phyloP scores from a whole-genome alignment of 495 filamentous ascomycete species.

The Tuber microsphaerosporum region DNA sequence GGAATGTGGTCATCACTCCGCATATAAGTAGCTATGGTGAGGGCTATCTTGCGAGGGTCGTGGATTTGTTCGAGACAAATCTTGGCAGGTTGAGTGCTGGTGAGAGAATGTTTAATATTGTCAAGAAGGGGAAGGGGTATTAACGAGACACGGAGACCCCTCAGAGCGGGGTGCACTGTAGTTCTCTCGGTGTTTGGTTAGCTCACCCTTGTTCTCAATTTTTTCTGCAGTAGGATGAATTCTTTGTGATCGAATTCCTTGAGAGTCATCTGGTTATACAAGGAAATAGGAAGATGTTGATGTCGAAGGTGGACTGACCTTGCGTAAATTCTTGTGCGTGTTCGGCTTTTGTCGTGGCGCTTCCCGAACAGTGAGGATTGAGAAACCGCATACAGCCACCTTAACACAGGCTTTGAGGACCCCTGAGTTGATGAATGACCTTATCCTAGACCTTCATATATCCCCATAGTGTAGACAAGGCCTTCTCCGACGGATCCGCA shows the following conservation, averaged over 20 bases:
- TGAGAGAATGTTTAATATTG: constrained; percentile 59
- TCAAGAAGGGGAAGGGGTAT: constrained; percentile 58
- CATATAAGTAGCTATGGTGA: constrained; percentile 62
- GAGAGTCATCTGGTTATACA: background rate
- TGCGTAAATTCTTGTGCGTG: background rate
- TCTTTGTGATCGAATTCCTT: background rate
- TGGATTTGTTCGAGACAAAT: constrained; percentile 59
- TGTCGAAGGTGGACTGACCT: background rate
- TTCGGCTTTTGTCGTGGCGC: background rate
- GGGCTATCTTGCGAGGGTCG: constrained; percentile 54
- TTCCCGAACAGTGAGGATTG: background rate
- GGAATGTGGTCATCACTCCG: constrained; percentile 70
- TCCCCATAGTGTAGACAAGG: background rate
- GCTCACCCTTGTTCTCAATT: background rate
- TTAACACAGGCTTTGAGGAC: background rate
- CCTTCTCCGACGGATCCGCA: background rate
- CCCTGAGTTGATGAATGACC: background rate
- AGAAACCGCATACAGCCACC: background rate
- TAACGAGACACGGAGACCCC: constrained; percentile 36
- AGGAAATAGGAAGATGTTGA: background rate
- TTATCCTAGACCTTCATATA: background rate
- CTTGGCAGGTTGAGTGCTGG: constrained; percentile 54
- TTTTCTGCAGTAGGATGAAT: background rate
- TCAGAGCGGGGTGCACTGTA: background rate
- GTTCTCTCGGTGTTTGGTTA: background rate